Evolutionary conservation across 2,329 filamentous ascomycete species (phyloP).

Genomic region (Beauveria rudraprayagi): DNA sequence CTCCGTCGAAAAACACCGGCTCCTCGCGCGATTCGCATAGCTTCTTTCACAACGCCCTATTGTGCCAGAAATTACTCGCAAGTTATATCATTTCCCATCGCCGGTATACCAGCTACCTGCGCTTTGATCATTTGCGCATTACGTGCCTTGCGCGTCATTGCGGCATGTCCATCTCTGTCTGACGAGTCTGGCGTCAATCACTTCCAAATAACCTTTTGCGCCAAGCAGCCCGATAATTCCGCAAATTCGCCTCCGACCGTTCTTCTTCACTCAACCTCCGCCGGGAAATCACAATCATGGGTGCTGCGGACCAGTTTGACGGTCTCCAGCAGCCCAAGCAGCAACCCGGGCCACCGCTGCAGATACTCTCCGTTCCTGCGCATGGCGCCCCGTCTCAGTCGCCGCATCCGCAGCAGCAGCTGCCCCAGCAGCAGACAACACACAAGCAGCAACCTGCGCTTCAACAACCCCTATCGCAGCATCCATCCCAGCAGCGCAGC

Average conservation of each 20-base stretch:
- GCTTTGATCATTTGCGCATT: not conserved
- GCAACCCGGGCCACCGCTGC: not conserved
- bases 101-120: not conserved
- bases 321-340: slow-evolving; percentile 2
- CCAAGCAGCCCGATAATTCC: not conserved
- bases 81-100: not conserved
- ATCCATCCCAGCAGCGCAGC: slow-evolving; percentile 29
- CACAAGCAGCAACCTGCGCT: slow-evolving; percentile 14
- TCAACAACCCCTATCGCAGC: slow-evolving; percentile 13
- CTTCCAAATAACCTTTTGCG: not conserved
- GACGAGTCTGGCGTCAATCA: not conserved
- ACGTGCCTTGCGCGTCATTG: not conserved
- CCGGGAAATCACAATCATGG: not conserved
- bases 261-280: too few species aligned
- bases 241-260: not conserved
- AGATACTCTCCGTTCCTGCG: not conserved
- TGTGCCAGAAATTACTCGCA: not conserved
- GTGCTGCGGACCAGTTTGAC: slow-evolving; percentile 1
- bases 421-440: not conserved
- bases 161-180: slow-evolving; percentile 3
- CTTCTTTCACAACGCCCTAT: too few species aligned
- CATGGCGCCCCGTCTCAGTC: not conserved
- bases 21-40: not conserved
- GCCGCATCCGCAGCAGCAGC: not conserved
- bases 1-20: not conserved